Evolutionary conservation across 495 filamentous ascomycete species (phyloP).

Genomic region (Penicillium atrosanguineum): DNA sequence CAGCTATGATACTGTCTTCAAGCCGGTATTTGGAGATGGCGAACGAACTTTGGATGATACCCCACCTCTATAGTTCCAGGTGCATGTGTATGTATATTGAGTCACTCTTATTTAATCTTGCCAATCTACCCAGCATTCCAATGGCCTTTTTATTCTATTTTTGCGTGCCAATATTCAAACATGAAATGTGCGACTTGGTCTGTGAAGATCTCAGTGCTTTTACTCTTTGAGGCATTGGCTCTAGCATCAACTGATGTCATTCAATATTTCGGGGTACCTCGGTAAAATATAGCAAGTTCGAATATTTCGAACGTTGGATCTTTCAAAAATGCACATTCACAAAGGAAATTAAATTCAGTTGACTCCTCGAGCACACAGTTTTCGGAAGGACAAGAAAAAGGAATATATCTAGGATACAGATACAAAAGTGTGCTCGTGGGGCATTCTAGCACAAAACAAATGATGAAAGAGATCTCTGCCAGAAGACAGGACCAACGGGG

Average conservation of each 20-base stretch:
- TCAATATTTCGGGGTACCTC: not conserved
- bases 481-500: constrained; percentile 26
- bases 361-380: constrained; percentile 40
- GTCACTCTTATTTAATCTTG: not conserved
- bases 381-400: constrained; percentile 42
- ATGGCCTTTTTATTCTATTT: not conserved
- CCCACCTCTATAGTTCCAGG: constrained; percentile 4
- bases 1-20: constrained; percentile 70
- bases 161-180: not conserved
- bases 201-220: not conserved
- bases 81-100: not conserved
- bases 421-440: constrained; percentile 41
- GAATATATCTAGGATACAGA: constrained; percentile 51
- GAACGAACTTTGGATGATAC: constrained; percentile 63
- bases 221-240: not conserved
- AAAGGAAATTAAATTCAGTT: constrained; percentile 45
- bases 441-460: constrained; percentile 47
- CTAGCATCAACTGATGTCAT: not conserved
- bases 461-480: constrained; percentile 24
- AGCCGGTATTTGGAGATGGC: constrained; percentile 76
- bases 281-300: not conserved
- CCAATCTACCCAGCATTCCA: not conserved
- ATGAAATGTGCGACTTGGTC: not conserved
- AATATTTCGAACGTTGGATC: not conserved
- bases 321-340: constrained; percentile 22